Percentiles rank a stretch among this genome's conserved stretches.
Conservation (phyloP, 2,329 filamentous ascomycete genomes). For the Pseudonectria foliicola region DNA sequence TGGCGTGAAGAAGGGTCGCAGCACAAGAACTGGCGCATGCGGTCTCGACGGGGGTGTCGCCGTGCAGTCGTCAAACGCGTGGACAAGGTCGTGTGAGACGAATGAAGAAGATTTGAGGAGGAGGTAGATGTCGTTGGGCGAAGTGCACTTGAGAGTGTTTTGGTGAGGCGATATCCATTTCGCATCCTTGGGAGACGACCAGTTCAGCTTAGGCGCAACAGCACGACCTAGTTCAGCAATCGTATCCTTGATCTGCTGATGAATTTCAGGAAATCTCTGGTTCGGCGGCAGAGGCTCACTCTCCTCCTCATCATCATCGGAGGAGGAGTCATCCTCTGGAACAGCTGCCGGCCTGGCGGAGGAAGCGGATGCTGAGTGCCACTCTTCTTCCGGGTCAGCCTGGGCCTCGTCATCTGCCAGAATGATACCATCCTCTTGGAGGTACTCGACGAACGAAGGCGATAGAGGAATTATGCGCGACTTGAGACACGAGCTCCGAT, state of each 20-base stretch:
- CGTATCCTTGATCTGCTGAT: slow-evolving; percentile 66
- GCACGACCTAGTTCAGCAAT: slow-evolving; percentile 78
- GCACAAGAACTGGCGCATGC: slow-evolving; percentile 72
- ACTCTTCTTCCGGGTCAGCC: slow-evolving; percentile 51
- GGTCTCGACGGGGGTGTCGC: slow-evolving; percentile 31
- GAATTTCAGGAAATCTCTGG: slow-evolving; percentile 61
- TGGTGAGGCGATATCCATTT: slow-evolving; percentile 78
- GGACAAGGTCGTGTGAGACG: slow-evolving; percentile 85
- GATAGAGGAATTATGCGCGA: slow-evolving; percentile 77
- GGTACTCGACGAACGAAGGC: slow-evolving; percentile 70
- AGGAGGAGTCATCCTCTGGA: slow-evolving; percentile 35
- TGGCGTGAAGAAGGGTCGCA: slow-evolving; percentile 80
- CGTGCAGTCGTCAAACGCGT: slow-evolving; percentile 72
- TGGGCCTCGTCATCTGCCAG: slow-evolving; percentile 59
- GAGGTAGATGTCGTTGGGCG: slow-evolving; percentile 86
- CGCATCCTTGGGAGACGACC: slow-evolving; percentile 94
- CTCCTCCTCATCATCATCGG: slow-evolving; percentile 41
- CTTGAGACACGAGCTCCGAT: slow-evolving; percentile 74
- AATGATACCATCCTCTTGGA: slow-evolving; percentile 87
- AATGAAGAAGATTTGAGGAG: slow-evolving; percentile 93
- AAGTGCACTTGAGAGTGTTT: slow-evolving; percentile 87
- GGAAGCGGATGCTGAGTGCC: slow-evolving; percentile 29
- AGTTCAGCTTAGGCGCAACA: slow-evolving; percentile 91
- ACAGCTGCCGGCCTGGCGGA: slow-evolving; percentile 27
- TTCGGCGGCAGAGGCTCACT: slow-evolving; percentile 39